Percentiles rank a stretch among this genome's conserved stretches.
Conservation (phyloP, 1,139 yeast species). For the Lodderomyces oxycetoniae region DNA sequence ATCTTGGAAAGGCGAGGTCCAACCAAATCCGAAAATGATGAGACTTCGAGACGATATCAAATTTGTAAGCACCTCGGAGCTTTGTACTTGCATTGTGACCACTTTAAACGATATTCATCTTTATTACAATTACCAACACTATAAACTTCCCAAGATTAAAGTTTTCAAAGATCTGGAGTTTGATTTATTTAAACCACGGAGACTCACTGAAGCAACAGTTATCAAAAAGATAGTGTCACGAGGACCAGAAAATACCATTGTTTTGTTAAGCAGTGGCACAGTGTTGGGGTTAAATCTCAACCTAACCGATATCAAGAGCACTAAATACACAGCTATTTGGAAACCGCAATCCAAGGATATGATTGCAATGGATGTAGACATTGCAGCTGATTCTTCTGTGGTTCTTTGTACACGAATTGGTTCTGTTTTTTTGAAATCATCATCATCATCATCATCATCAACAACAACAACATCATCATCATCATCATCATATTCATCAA, state of each 20-base stretch:
- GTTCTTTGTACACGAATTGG: slow-evolving; percentile 68
- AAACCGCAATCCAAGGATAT: slow-evolving; percentile 49
- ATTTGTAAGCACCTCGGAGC: slow-evolving; percentile 63
- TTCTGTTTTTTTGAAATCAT: slow-evolving; percentile 42
- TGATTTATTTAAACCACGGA: slow-evolving; percentile 50
- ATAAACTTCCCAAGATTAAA: slow-evolving; percentile 40
- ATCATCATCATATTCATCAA: too few relatives aligned
- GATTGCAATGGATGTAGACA: slow-evolving; percentile 57
- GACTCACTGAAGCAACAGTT: slow-evolving; percentile 36
- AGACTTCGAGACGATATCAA: slow-evolving; percentile 49
- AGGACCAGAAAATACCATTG: slow-evolving; percentile 31
- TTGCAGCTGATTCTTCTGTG: slow-evolving; percentile 65
- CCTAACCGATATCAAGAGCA: slow-evolving; percentile 25
- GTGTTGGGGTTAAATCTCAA: slow-evolving; percentile 35
- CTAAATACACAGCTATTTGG: slow-evolving; percentile 46
- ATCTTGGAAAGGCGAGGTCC: slow-evolving; percentile 31
- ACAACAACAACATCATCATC: not conserved
- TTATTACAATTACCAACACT: slow-evolving; percentile 54
- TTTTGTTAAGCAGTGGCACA: slow-evolving; percentile 53
- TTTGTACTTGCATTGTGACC: slow-evolving; percentile 64
- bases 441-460: slow-evolving; percentile 16
- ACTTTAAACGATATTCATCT: slow-evolving; percentile 59
- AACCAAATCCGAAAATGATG: slow-evolving; percentile 41
- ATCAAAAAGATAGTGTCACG: slow-evolving; percentile 33
- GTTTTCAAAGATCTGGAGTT: slow-evolving; percentile 38